Evolutionary conservation across 495 filamentous ascomycete genomes (phyloP), one percentile per base, ranked within the genome.

Genomic region (Aspergillus sclerotiicarbonarius): DNA sequence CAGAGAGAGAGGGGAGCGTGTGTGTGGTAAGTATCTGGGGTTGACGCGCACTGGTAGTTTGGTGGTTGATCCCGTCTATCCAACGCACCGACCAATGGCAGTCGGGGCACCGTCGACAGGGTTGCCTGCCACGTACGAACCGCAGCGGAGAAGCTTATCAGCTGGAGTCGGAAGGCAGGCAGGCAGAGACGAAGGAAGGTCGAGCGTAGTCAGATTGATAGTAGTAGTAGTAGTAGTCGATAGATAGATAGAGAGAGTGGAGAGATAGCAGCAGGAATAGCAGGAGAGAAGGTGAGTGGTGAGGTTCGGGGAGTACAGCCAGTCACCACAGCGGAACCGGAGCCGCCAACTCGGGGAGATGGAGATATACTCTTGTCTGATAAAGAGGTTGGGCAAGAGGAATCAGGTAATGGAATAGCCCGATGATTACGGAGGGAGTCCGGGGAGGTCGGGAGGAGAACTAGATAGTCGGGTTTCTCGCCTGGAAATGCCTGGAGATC

Each of bases 81-180:
- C 48, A 39, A 45, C 56, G 56, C 53, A 53, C 41, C 51, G 44
- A 53, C 61, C 61, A 63, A 59, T 59, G 48, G 37, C 45, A 47
- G 55, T 44, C 18, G 37, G 54, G 35, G 44, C 33, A 16, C n/a
- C 29, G 53, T 31, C 48, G 44, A 47, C 39, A 41, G 51, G 9
- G 33, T 13, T 35, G 33, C 33, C 13, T 9, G 56, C 57, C 57
- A 65, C 54, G 61, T 61, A 60, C 53, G 59, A 63, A 56, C 62
- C 53, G 61, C 48, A 58, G 54, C 47, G 44, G 63, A 63, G 57
- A 65, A 62, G 63, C 67, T 69, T 71, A 67, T 71, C 67, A 62
- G 61, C 25, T 25, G 25, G 25, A 5, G 25, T 25, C 5, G 25
- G 25, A 5, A 25, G 25, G 25, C 25, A 25, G 25, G 25, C 2